Conservation (phyloP, 164 flowering plant species). For the Tetracentron sinense region DNA sequence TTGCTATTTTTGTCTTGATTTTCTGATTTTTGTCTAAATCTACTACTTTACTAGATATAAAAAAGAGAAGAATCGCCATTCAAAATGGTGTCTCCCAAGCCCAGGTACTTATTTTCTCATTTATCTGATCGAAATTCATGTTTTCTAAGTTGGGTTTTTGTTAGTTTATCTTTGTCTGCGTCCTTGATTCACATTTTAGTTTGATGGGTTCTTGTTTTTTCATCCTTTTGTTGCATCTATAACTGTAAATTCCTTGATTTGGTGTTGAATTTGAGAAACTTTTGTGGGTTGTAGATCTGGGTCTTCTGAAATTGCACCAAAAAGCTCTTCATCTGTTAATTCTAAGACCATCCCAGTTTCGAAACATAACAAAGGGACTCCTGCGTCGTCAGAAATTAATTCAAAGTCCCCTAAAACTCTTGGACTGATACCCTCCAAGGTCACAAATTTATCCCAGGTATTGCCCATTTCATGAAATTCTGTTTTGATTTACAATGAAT, state of each 20-base stretch:
- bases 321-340: slow-evolving; percentile 6
- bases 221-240: background rate
- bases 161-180: background rate
- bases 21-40: too few species aligned
- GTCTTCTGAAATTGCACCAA: slow-evolving; percentile 12
- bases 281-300: slow-evolving; percentile 7
- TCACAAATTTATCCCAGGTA: slow-evolving; percentile 18
- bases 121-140: background rate
- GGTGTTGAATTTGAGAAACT: background rate
- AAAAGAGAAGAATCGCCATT: slow-evolving; percentile 3
- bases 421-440: slow-evolving; percentile 10
- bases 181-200: background rate
- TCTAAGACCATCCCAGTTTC: slow-evolving; percentile 4
- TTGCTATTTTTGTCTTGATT: too few species aligned
- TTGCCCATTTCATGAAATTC: background rate
- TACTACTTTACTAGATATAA: too few species aligned
- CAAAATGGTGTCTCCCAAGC: slow-evolving; percentile 1
- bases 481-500: background rate
- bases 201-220: background rate
- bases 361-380: background rate
- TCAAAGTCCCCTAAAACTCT: slow-evolving; percentile 2
- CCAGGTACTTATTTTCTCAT: slow-evolving; percentile 6
- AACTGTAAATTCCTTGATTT: background rate
- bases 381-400: background rate
- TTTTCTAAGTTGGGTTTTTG: background rate